Evolutionary conservation across 2,329 filamentous ascomycete species (phyloP).

Genomic region (Fusarium nanum): DNA sequence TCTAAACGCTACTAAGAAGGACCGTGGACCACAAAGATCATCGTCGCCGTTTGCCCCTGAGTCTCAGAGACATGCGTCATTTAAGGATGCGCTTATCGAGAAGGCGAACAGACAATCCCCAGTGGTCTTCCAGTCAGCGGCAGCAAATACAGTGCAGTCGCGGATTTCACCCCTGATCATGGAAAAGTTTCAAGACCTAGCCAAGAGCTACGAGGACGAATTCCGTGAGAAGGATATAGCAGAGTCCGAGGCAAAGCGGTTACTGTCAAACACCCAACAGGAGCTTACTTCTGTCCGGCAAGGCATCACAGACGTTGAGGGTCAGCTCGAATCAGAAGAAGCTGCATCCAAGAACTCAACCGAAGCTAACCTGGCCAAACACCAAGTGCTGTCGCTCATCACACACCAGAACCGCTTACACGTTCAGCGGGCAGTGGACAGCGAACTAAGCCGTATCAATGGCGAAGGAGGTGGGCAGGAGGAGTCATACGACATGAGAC

Average conservation of each 20-base stretch:
- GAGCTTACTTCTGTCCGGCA: constrained; percentile 72
- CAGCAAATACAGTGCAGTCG: constrained; percentile 75
- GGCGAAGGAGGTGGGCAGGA: constrained; percentile 57
- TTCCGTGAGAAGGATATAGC: constrained; percentile 78
- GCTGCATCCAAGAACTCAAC: constrained; percentile 61
- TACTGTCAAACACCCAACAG: constrained; percentile 73
- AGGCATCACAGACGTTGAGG: constrained; percentile 68
- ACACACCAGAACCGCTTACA: constrained; percentile 65
- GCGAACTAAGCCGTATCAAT: constrained; percentile 62
- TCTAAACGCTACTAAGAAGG: constrained; percentile 75
- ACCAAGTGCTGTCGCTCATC: constrained; percentile 62
- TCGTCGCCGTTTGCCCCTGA: constrained; percentile 77
- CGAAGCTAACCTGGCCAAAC: constrained; percentile 63
- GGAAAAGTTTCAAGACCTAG: constrained; percentile 78
- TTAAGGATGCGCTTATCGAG: constrained; percentile 62
- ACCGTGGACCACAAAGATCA: constrained; percentile 77
- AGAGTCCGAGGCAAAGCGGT: constrained; percentile 74
- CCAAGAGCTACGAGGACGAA: constrained; percentile 78
- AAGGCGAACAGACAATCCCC: constrained; percentile 56
- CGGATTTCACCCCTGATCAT: constrained; percentile 76
- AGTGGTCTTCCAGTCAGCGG: constrained; percentile 67
- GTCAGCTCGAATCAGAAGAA: constrained; percentile 66
- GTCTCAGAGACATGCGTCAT: constrained; percentile 66
- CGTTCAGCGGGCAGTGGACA: constrained; percentile 64
- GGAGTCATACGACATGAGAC: constrained; percentile 65